Evolutionary conservation across 768 basidiomycete species (phyloP).

Genomic region (Mycena leptocephala): DNA sequence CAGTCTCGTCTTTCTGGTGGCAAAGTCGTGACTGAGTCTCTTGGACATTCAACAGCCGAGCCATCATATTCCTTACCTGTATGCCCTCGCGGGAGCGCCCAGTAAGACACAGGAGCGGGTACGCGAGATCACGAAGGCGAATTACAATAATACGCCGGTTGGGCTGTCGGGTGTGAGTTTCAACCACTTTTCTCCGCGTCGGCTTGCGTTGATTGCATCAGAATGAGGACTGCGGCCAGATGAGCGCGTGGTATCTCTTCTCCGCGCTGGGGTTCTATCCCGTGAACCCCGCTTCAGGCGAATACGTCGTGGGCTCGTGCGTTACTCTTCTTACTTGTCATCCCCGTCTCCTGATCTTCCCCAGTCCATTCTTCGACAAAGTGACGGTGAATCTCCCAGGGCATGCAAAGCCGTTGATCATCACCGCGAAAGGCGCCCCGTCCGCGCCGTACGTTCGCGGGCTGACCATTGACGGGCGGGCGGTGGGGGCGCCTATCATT

Average conservation of each 20-base stretch:
- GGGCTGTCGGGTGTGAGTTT: constrained; percentile 80
- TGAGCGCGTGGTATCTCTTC: constrained; percentile 93
- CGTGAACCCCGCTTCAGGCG: constrained; percentile 84
- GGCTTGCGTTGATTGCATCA: constrained; percentile 42
- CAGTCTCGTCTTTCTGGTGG: background rate
- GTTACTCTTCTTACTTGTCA: background rate
- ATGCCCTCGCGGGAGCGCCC: constrained; percentile 80
- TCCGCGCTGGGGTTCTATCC: constrained; percentile 89
- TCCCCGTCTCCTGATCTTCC: background rate
- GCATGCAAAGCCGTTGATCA: constrained; percentile 57
- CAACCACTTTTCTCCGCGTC: background rate
- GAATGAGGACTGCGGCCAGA: constrained; percentile 94
- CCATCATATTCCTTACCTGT: constrained; percentile 90
- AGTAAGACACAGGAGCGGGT: constrained; percentile 82
- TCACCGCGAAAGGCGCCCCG: constrained; percentile 72
- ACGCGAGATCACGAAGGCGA: constrained; percentile 71
- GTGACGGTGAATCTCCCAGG: constrained; percentile 72
- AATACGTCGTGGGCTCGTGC: constrained; percentile 76
- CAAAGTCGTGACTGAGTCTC: background rate
- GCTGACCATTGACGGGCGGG: constrained; percentile 69
- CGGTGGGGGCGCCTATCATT: constrained; percentile 64
- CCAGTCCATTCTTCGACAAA: constrained; percentile 66
- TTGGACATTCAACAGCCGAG: constrained; percentile 68
- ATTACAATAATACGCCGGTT: constrained; percentile 79
- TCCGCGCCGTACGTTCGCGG: constrained; percentile 74